These are phyloP conservation scores for Scutellaria galericulata DNA, from an alignment of 257 asterid species.

Conservation along the genomic window DNA sequence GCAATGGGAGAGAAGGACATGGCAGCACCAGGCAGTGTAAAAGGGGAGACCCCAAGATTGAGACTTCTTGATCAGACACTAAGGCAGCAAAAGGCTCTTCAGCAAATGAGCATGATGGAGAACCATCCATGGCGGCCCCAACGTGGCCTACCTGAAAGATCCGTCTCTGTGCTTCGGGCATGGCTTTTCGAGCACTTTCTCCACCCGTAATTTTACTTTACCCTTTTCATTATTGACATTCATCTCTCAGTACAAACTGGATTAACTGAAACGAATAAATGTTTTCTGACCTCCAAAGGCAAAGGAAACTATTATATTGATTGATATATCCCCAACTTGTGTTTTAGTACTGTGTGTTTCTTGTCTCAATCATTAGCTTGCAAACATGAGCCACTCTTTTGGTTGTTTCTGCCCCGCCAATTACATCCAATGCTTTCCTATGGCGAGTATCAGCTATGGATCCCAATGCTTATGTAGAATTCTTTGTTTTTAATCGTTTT, in stretches of 20 bases:
- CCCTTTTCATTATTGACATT: neutral
- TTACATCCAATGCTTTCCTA: no score
- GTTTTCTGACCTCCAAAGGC: neutral
- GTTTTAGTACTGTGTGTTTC: constrained; percentile 8
- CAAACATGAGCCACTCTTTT: constrained; percentile 41
- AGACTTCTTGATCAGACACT: constrained; percentile 74
- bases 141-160: constrained; percentile 81
- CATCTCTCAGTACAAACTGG: constrained; percentile 13
- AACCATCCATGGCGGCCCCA: constrained; percentile 93
- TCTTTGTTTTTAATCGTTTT: constrained; percentile 13
- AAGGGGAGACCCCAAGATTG: constrained; percentile 85
- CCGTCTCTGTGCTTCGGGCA: constrained; percentile 76
- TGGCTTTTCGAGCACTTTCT: constrained; percentile 99
- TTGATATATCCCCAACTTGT: no score
- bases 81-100: constrained; percentile 78
- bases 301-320: no score
- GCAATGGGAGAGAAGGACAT: constrained; percentile 76
- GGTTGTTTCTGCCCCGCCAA: constrained; percentile 16
- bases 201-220: constrained; percentile 65
- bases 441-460: neutral
- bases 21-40: constrained; percentile 49
- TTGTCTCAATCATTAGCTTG: constrained; percentile 48
- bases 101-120: constrained; percentile 83
- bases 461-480: neutral
- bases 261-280: constrained; percentile 30